These are phyloP conservation scores for Linnemannia exigua DNA, from an alignment of 192 early-diverging fungal genomes.

Conservation along the genomic window DNA sequence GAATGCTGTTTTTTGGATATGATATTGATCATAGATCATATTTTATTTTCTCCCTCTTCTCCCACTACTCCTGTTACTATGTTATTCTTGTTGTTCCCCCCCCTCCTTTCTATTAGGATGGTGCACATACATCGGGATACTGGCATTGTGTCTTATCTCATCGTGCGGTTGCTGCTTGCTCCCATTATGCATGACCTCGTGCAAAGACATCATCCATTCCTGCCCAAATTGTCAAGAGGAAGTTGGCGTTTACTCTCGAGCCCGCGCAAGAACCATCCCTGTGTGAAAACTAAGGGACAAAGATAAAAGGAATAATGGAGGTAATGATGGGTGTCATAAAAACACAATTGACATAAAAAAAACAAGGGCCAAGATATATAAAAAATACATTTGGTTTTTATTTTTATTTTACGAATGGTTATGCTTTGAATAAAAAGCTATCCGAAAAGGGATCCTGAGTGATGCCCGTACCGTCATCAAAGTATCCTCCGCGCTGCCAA, in stretches of 20 bases:
- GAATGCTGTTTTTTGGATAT: too few species aligned
- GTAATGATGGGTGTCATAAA: too few species aligned
- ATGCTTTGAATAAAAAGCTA: background rate
- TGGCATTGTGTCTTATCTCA: slow-evolving; percentile 39
- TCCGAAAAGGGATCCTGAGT: background rate
- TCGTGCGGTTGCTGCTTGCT: slow-evolving; percentile 54
- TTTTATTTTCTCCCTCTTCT: background rate
- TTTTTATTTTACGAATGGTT: background rate
- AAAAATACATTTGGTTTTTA: too few species aligned
- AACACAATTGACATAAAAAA: background rate
- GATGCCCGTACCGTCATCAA: background rate
- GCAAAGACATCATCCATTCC: slow-evolving; percentile 53
- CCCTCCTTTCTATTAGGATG: slow-evolving; percentile 21
- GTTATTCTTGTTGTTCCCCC: background rate
- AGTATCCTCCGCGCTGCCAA: background rate
- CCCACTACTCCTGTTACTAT: background rate
- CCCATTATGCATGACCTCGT: slow-evolving; percentile 46
- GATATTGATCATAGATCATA: background rate
- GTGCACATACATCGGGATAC: slow-evolving; percentile 48
- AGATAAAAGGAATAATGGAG: background rate
- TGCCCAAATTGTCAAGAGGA: slow-evolving; percentile 54
- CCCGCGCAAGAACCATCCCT: slow-evolving; percentile 41
- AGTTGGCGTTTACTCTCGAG: slow-evolving; percentile 41
- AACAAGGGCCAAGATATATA: background rate
- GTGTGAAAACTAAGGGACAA: background rate